Evolutionary conservation across 331 rosid species (phyloP).

Genomic region (Pyracantha coccinea): DNA sequence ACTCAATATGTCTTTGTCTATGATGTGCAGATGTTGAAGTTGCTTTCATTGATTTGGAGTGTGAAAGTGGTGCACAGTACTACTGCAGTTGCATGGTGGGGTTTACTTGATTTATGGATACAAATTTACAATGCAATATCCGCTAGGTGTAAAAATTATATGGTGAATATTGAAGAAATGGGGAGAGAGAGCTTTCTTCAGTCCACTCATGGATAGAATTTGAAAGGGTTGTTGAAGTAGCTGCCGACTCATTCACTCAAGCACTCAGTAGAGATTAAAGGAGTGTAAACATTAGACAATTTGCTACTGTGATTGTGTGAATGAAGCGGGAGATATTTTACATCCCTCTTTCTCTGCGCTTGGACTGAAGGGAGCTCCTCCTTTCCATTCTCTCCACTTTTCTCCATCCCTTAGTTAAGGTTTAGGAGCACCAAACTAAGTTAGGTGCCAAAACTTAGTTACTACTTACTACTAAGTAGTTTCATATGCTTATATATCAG

Average conservation of each 20-base stretch:
- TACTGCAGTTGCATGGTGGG: conserved; percentile 4
- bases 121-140: background rate
- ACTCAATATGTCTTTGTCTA: background rate
- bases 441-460: background rate
- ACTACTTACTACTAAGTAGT: background rate
- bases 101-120: background rate
- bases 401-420: background rate
- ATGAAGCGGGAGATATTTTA: conserved; percentile 66
- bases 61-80: background rate
- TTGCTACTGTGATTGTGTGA: conserved; percentile 57
- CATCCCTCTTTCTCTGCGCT: conserved; percentile 73
- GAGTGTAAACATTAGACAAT: background rate
- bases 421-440: too few relatives aligned
- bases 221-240: conserved; percentile 44
- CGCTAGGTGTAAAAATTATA: too few relatives aligned
- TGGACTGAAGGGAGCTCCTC: conserved; percentile 99
- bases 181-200: conserved; percentile 78
- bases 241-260: conserved; percentile 73
- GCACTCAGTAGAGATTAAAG: conserved; percentile 23
- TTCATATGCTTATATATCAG: background rate
- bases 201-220: conserved; percentile 66
- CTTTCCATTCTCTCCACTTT: conserved; percentile 15
- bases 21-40: conserved; percentile 2
- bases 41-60: background rate
- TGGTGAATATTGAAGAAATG: background rate